Percentiles rank a stretch among this genome's conserved stretches.
Evolutionary conservation across 164 flowering plant species (phyloP).

Genomic region (Magnolia sinica): DNA sequence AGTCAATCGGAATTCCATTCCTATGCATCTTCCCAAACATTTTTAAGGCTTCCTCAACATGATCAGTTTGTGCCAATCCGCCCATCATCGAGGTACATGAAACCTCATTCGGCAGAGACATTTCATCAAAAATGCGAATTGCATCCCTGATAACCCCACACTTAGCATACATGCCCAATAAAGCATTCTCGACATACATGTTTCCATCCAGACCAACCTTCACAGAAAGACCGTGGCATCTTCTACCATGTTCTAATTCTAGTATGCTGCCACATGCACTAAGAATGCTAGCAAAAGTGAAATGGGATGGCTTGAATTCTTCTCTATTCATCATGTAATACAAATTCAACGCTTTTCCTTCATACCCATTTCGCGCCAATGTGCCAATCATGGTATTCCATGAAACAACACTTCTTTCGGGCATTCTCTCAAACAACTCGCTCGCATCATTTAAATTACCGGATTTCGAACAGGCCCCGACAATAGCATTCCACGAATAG

Average conservation of each 20-base stretch:
- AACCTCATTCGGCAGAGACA: conserved; percentile 68
- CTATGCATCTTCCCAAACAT: conserved; percentile 61
- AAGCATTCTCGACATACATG: conserved; percentile 67
- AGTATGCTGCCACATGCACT: conserved; percentile 57
- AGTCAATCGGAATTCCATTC: conserved; percentile 45
- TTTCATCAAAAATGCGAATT: conserved; percentile 38
- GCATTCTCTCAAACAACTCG: conserved; percentile 56
- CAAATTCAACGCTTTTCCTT: conserved; percentile 39
- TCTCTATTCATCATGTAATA: conserved; percentile 48
- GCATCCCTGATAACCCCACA: conserved; percentile 52
- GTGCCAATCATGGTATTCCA: conserved; percentile 66
- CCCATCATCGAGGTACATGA: conserved; percentile 72
- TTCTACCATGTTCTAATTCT: conserved; percentile 43
- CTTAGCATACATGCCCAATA: conserved; percentile 73
- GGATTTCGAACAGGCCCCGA: conserved; percentile 39
- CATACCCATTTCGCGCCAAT: conserved; percentile 38
- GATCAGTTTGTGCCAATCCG: conserved; percentile 49
- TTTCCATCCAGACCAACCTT: conserved; percentile 63
- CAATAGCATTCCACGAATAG: conserved; percentile 62
- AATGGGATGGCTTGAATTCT: conserved; percentile 52
- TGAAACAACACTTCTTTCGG: conserved; percentile 57
- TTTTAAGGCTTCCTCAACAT: conserved; percentile 49
- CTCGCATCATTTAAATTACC: conserved; percentile 34
- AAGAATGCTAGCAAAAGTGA: conserved; percentile 73
- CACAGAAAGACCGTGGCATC: conserved; percentile 52